A percentile compares a stretch with the other conserved stretches of the same genome.
Conservation (phyloP, 1,284 basidiomycete species). For the Sporisorium iseilematis-ciliati region DNA sequence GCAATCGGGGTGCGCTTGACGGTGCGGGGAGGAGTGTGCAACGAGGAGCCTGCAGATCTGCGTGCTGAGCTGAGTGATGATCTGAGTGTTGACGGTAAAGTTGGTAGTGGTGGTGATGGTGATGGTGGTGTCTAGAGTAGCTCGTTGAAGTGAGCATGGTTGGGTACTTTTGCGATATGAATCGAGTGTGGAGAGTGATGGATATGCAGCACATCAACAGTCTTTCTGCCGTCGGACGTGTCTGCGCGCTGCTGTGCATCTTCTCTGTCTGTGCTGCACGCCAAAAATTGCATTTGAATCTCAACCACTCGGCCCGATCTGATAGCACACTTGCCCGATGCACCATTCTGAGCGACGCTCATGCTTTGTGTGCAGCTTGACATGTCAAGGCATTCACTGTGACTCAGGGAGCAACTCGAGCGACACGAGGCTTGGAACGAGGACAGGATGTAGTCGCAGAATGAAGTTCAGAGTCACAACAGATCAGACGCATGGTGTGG, state of each 20-base stretch:
- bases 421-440: background rate
- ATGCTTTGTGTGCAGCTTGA: background rate
- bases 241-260: constrained; percentile 6
- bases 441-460: background rate
- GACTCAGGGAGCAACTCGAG: background rate
- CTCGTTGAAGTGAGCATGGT: background rate
- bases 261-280: background rate
- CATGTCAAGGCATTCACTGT: background rate
- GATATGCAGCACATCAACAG: constrained; percentile 3
- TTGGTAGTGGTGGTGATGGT: background rate
- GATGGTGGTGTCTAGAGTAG: background rate
- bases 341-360: background rate
- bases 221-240: background rate
- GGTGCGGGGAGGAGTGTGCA: background rate
- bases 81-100: background rate
- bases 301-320: background rate
- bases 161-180: background rate
- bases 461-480: too few species aligned
- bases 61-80: background rate
- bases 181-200: constrained; percentile 4
- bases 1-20: background rate
- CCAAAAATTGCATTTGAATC: background rate
- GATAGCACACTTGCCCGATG: background rate
- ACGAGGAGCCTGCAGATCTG: too few species aligned
- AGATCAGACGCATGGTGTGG: background rate